These are phyloP conservation scores for Cocos nucifera DNA, from an alignment of 176 grass and related monocot genomes.

Conservation along the genomic window DNA sequence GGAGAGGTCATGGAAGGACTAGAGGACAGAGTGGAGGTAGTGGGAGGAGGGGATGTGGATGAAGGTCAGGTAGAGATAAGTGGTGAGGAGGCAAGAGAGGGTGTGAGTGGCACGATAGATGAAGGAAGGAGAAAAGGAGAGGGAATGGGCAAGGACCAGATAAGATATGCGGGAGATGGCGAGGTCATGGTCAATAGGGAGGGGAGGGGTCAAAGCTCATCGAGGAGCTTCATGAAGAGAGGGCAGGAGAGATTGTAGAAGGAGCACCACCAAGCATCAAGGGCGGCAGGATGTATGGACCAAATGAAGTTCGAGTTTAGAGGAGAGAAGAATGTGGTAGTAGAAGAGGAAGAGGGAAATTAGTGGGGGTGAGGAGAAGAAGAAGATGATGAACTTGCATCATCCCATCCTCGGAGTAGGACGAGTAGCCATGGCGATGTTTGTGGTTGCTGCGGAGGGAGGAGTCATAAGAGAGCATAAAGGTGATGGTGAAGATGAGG, in stretches of 20 bases:
- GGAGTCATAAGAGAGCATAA: too few species aligned
- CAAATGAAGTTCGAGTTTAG: neutral
- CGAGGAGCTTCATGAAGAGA: conserved; percentile 15
- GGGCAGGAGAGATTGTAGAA: conserved; percentile 3
- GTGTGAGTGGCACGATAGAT: conserved; percentile 5
- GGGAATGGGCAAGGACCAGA: neutral
- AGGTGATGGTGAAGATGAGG: neutral
- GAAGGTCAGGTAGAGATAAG: conserved; percentile 9
- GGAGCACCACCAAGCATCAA: neutral
- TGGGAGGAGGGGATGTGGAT: conserved; percentile 10
- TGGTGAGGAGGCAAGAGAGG: conserved; percentile 5
- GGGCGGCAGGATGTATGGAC: neutral
- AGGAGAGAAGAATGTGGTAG: neutral
- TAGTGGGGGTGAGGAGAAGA: neutral
- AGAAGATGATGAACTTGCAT: neutral
- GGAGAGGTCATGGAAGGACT: conserved; percentile 8
- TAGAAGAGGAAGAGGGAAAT: neutral
- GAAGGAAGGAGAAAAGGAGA: neutral
- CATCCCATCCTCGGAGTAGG: neutral
- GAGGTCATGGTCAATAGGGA: neutral
- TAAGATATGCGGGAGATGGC: neutral
- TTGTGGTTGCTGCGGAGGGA: neutral
- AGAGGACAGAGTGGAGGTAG: neutral
- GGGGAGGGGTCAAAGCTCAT: neutral
- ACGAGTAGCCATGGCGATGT: neutral